Percentiles rank a stretch among this genome's conserved stretches.
Evolutionary conservation across 108 stramenopile species (phyloP).

Genomic region (Cyclotella distinguenda): DNA sequence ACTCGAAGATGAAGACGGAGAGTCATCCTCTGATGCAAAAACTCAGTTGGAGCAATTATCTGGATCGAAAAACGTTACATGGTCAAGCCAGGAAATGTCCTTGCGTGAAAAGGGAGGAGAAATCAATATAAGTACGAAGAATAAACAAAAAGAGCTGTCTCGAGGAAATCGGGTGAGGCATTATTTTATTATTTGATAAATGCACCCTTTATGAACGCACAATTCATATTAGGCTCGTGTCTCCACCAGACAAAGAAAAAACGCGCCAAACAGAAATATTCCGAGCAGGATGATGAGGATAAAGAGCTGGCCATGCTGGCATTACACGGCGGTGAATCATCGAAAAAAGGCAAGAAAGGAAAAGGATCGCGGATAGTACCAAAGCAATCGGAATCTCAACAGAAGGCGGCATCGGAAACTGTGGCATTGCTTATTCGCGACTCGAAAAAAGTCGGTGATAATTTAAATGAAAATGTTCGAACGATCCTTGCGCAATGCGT

Average conservation of each 20-base stretch:
- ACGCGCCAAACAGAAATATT: constrained; percentile 79
- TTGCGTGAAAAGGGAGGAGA: not conserved
- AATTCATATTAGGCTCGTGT: too few species aligned
- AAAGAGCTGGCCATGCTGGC: constrained; percentile 87
- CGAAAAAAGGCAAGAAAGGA: constrained; percentile 50
- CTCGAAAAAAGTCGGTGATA: constrained; percentile 51
- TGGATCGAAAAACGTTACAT: not conserved
- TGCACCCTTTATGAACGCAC: too few species aligned
- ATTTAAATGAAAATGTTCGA: constrained; percentile 54
- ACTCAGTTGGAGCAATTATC: not conserved
- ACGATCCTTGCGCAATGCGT: constrained; percentile 64
- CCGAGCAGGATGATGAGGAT: constrained; percentile 98
- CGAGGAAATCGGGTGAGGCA: constrained; percentile 72
- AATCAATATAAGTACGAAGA: constrained; percentile 17
- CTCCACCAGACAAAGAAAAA: constrained; percentile 80
- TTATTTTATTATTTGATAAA: too few species aligned
- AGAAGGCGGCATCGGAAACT: constrained; percentile 71
- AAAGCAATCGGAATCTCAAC: constrained; percentile 51
- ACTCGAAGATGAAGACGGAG: constrained; percentile 14
- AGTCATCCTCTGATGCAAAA: not conserved
- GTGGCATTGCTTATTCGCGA: constrained; percentile 69
- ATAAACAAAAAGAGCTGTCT: constrained; percentile 75
- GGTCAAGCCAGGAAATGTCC: too few species aligned
- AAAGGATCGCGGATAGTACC: constrained; percentile 34
- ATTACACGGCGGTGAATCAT: constrained; percentile 81